phyloP scores from a whole-genome alignment of 1,139 yeast species.

The Zygoascus sp. region DNA sequence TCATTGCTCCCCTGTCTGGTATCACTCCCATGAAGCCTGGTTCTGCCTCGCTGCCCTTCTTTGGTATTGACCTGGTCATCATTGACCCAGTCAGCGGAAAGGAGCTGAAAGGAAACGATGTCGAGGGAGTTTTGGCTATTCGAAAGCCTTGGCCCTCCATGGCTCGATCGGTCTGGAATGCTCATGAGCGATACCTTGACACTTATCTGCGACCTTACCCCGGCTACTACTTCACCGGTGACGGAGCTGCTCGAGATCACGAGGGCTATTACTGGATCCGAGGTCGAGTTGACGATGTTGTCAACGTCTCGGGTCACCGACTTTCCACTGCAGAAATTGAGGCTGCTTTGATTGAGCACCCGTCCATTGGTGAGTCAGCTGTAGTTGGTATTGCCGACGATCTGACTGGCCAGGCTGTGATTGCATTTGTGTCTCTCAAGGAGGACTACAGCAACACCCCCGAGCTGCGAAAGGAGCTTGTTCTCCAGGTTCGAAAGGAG shows the following conservation, averaged over 20 bases:
- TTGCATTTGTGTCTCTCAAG: constrained; percentile 88
- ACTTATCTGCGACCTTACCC: constrained; percentile 95
- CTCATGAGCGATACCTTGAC: constrained; percentile 85
- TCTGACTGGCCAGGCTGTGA: constrained; percentile 94
- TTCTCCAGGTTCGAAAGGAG: constrained; percentile 83
- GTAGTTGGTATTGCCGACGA: constrained; percentile 94
- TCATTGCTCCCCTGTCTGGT: constrained; percentile 94
- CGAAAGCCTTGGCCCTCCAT: constrained; percentile 94
- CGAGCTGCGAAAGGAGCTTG: constrained; percentile 73
- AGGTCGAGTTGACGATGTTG: constrained; percentile 98
- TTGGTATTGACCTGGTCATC: constrained; percentile 85
- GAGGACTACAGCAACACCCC: constrained; percentile 46
- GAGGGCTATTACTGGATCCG: constrained; percentile 98
- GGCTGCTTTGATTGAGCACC: constrained; percentile 79
- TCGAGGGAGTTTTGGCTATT: constrained; percentile 92
- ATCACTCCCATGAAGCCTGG: constrained; percentile 95
- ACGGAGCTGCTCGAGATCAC: constrained; percentile 96
- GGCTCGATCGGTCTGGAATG: constrained; percentile 94
- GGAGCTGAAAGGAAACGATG: constrained; percentile 82
- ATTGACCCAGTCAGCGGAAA: constrained; percentile 89
- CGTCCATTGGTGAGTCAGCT: constrained; percentile 84
- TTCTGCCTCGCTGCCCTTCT: constrained; percentile 92
- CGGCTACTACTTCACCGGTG: constrained; percentile 96
- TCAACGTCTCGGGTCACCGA: constrained; percentile 96
- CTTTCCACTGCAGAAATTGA: constrained; percentile 96